phyloP scores from a whole-genome alignment of 768 basidiomycete species.

The Nidularia sp. region DNA sequence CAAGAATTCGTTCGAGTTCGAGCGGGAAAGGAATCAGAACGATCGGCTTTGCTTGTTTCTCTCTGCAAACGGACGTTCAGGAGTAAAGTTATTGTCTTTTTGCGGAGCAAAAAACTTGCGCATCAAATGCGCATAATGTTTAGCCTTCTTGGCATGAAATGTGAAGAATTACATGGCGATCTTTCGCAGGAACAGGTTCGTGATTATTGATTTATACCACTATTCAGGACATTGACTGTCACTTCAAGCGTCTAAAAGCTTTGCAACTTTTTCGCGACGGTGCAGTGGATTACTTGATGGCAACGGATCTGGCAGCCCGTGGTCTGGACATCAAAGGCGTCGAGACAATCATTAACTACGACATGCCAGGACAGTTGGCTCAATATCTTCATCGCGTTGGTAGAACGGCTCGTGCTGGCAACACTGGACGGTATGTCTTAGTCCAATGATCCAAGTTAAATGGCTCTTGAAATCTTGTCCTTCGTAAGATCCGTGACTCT shows the following conservation, averaged over 20 bases:
- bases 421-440: constrained; percentile 74
- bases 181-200: constrained; percentile 91
- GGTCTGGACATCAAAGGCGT: constrained; percentile 97
- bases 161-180: constrained; percentile 93
- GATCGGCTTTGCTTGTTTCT: constrained; percentile 71
- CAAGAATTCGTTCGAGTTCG: constrained; percentile 96
- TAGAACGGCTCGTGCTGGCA: constrained; percentile 93
- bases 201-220: constrained; percentile 1
- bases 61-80: constrained; percentile 89
- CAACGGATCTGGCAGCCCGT: constrained; percentile 92
- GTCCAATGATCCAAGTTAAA: too few relatives aligned
- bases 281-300: constrained; percentile 87
- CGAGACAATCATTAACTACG: constrained; percentile 97
- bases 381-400: constrained; percentile 98
- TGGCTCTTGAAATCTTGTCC: constrained; percentile 1
- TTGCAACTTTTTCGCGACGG: constrained; percentile 87
- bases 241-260: constrained; percentile 71
- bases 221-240: constrained; percentile 1
- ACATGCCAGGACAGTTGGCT: constrained; percentile 91
- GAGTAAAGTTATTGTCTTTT: constrained; percentile 83
- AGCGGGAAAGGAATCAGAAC: constrained; percentile 71
- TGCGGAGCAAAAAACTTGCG: constrained; percentile 94
- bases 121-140: constrained; percentile 97
- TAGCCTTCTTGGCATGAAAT: constrained; percentile 80
- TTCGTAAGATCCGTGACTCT: constrained; percentile 79